A percentile compares a stretch with the other conserved stretches of the same genome.
These are phyloP conservation scores for Parachaetomium inaequale DNA, from an alignment of 495 filamentous ascomycete genomes.

Conservation along the genomic window DNA sequence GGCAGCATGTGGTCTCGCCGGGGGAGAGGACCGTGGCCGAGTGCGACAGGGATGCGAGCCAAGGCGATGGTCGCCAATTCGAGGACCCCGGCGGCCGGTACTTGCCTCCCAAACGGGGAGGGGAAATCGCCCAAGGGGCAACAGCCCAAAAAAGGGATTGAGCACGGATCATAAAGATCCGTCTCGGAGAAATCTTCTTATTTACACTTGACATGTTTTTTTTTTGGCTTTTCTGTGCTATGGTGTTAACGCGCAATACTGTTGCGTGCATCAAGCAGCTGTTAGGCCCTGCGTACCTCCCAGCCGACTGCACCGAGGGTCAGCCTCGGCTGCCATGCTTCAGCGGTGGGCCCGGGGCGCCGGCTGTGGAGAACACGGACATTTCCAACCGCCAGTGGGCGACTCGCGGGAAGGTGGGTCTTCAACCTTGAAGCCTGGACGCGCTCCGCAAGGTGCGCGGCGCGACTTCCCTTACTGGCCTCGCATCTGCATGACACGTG, in stretches of 20 bases:
- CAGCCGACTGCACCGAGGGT: neutral
- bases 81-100: neutral
- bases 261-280: neutral
- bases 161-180: neutral
- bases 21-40: slow-evolving; percentile 21
- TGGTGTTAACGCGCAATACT: neutral
- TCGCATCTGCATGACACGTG: neutral
- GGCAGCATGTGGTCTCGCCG: slow-evolving; percentile 28
- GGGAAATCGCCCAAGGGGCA: neutral
- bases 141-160: neutral
- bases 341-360: slow-evolving; percentile 17
- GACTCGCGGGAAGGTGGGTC: neutral
- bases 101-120: neutral
- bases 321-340: slow-evolving; percentile 22
- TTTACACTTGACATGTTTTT: neutral
- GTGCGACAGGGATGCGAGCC: slow-evolving; percentile 22
- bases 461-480: slow-evolving; percentile 6
- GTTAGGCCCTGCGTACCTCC: slow-evolving; percentile 7
- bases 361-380: neutral
- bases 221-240: neutral
- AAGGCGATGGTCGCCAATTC: slow-evolving; percentile 6
- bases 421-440: neutral
- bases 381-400: slow-evolving; percentile 10
- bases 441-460: slow-evolving; percentile 4
- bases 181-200: neutral